A percentile compares a stretch with the other conserved stretches of the same genome.
Conservation (phyloP, 2,329 filamentous ascomycete genomes). For the Fusarium xylarioides region DNA sequence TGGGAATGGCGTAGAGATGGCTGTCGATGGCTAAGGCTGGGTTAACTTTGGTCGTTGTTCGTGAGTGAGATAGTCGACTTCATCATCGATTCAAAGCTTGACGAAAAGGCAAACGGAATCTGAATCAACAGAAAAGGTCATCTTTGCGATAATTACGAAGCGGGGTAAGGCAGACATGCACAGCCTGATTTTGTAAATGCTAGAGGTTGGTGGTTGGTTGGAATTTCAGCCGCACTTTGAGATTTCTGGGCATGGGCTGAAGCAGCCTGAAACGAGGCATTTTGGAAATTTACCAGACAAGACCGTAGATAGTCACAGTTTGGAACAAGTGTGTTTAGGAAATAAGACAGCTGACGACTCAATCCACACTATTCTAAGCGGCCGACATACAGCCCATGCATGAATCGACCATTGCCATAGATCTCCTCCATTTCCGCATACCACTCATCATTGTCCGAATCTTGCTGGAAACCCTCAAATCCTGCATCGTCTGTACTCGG, state of each 20-base stretch:
- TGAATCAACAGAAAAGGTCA: accelerated
- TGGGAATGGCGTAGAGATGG: background rate
- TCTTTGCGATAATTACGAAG: background rate
- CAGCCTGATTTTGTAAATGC: background rate
- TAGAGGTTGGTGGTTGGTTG: background rate
- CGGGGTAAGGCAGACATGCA: background rate
- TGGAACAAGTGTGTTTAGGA: background rate
- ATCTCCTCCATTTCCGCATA: background rate
- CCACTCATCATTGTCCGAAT: background rate
- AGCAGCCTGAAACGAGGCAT: no score
- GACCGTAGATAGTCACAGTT: accelerated
- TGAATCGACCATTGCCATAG: background rate
- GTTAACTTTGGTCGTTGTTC: background rate
- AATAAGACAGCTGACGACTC: background rate
- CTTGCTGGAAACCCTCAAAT: background rate
- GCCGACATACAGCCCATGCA: background rate
- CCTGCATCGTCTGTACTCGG: background rate
- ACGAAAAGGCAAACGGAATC: accelerated
- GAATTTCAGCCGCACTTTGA: background rate
- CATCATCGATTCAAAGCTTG: accelerated
- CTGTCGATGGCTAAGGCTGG: background rate
- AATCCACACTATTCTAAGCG: background rate
- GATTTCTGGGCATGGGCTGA: background rate
- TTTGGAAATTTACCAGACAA: accelerated
- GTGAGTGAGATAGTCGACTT: accelerated